Conservation (phyloP, 805 yeast genomes). For the Myxozyma vanderwaltii region DNA sequence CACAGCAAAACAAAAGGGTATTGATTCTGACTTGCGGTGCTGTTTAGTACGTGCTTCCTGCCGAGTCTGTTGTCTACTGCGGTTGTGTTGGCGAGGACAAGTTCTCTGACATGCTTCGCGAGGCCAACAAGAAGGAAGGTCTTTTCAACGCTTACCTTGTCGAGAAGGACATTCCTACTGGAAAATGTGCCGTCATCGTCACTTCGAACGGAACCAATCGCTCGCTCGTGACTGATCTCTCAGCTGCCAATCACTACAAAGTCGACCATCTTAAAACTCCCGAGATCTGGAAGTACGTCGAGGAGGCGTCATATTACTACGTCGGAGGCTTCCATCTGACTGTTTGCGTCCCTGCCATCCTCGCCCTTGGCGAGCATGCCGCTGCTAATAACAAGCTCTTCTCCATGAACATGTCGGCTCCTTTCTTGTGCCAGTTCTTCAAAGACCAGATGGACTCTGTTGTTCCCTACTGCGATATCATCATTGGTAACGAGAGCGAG, state of each 20-base stretch:
- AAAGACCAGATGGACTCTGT: constrained; percentile 81
- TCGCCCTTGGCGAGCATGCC: constrained; percentile 88
- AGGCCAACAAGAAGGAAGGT: constrained; percentile 88
- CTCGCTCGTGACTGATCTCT: constrained; percentile 92
- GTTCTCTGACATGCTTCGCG: constrained; percentile 74
- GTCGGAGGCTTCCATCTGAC: constrained; percentile 99
- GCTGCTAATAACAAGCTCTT: constrained; percentile 71
- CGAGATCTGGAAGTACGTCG: constrained; percentile 86
- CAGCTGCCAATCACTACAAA: constrained; percentile 97
- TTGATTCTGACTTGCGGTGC: not conserved
- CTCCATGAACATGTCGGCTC: constrained; percentile 89
- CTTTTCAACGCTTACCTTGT: constrained; percentile 83
- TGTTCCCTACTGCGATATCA: constrained; percentile 83
- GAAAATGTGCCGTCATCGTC: constrained; percentile 97
- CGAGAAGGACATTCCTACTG: constrained; percentile 70
- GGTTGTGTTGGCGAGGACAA: constrained; percentile 96
- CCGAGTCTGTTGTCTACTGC: constrained; percentile 81
- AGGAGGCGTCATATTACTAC: constrained; percentile 78
- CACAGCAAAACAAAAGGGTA: not conserved
- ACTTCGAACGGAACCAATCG: constrained; percentile 69
- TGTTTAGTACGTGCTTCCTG: constrained; percentile 68
- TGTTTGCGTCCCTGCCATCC: constrained; percentile 93
- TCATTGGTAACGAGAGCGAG: constrained; percentile 96
- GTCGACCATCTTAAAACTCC: constrained; percentile 83
- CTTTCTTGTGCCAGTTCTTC: constrained; percentile 94